Conservation (phyloP, 2,329 filamentous ascomycete species). For the Ceratocystis alfenasii region DNA sequence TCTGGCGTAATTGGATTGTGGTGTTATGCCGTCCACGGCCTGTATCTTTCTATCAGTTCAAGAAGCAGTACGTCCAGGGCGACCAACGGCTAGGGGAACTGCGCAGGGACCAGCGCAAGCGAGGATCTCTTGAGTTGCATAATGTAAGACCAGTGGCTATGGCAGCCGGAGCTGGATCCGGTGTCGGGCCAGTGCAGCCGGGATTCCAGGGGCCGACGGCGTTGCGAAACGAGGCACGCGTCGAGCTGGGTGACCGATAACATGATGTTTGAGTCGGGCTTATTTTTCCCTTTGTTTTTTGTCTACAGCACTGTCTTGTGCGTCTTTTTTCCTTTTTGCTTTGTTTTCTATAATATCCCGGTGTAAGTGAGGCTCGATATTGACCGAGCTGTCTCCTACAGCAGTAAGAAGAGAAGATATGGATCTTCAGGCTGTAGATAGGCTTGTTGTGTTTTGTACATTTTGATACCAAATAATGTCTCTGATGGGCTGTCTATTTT, state of each 20-base stretch:
- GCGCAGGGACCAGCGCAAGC: slow-evolving; percentile 30
- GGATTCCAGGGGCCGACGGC: slow-evolving; percentile 45
- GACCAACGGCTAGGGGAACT: slow-evolving; percentile 66
- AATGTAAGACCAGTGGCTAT: slow-evolving; percentile 29
- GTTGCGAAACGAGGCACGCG: slow-evolving; percentile 28
- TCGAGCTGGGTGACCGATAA: background rate
- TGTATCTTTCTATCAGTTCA: slow-evolving; percentile 83
- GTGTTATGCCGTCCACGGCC: slow-evolving; percentile 74
- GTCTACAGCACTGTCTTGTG: background rate
- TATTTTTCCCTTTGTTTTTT: slow-evolving; percentile 6
- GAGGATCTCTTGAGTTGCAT: slow-evolving; percentile 58
- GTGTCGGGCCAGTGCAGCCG: slow-evolving; percentile 24
- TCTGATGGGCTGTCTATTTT: background rate
- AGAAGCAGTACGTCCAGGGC: slow-evolving; percentile 59
- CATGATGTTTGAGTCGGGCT: background rate
- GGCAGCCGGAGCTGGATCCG: slow-evolving; percentile 21
- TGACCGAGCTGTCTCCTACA: no score
- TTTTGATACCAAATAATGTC: slow-evolving; percentile 13
- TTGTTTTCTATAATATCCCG: background rate
- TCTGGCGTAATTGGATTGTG: slow-evolving; percentile 65
- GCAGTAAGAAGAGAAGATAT: no score
- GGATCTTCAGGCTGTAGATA: no score
- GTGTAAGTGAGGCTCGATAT: no score
- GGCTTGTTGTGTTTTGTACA: background rate
- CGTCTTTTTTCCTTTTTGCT: background rate